Conservation (phyloP, 495 filamentous ascomycete species). For the Jackrogersella multiformis region DNA sequence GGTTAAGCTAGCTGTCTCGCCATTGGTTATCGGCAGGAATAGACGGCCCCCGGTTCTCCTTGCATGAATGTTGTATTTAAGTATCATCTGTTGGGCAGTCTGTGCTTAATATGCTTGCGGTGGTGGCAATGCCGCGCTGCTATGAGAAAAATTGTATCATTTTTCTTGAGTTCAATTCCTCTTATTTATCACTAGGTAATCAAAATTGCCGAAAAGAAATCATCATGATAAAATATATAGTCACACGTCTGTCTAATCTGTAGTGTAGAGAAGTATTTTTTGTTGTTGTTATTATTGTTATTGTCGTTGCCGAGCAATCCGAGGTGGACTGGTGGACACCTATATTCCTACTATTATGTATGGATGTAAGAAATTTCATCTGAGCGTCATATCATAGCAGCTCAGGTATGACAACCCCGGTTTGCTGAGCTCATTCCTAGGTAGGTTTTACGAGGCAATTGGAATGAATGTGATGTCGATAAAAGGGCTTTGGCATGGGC, state of each 20-base stretch:
- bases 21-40: constrained; percentile 17
- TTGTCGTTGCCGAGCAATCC: not conserved
- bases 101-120: not conserved
- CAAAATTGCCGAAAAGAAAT: not conserved
- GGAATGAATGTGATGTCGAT: constrained; percentile 33
- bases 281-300: too few species aligned
- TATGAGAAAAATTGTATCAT: not conserved
- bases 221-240: not conserved
- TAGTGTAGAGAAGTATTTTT: too few species aligned
- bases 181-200: not conserved
- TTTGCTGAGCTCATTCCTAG: constrained; percentile 10
- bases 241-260: not conserved
- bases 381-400: constrained; percentile 20
- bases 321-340: constrained; percentile 5
- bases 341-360: not conserved
- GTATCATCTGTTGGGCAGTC: not conserved
- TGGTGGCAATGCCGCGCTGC: not conserved
- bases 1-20: constrained; percentile 17
- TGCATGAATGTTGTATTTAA: constrained; percentile 8
- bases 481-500: constrained; percentile 11
- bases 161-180: not conserved
- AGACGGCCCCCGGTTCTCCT: constrained; percentile 12
- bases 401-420: constrained; percentile 7
- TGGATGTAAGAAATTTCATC: constrained; percentile 9
- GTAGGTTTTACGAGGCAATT: constrained; percentile 3